These are phyloP conservation scores for Tylopilus balloui DNA, from an alignment of 768 basidiomycete genomes.

Conservation along the genomic window DNA sequence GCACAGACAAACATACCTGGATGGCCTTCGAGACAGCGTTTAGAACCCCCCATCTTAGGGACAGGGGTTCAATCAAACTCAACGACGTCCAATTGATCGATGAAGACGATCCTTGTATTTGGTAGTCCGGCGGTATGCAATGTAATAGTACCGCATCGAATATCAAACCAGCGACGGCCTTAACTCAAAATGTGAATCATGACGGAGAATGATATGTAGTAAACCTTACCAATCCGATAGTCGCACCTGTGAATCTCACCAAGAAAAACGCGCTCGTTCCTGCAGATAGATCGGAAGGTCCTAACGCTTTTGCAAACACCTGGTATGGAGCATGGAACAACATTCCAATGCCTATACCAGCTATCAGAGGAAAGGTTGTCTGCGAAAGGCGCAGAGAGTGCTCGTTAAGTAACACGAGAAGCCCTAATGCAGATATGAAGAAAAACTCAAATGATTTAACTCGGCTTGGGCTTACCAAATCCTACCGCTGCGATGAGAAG, in stretches of 20 bases:
- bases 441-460: background rate
- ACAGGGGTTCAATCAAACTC: conserved; percentile 42
- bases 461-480: conserved; percentile 50
- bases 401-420: conserved; percentile 61
- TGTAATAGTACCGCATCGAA: conserved; percentile 53
- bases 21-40: conserved; percentile 57
- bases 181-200: conserved; percentile 16
- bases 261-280: conserved; percentile 87
- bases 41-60: conserved; percentile 44
- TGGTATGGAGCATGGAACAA: conserved; percentile 85
- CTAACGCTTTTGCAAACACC: conserved; percentile 64
- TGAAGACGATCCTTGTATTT: conserved; percentile 37
- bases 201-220: background rate
- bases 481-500: conserved; percentile 63
- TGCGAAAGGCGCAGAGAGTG: conserved; percentile 43
- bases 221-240: conserved; percentile 65
- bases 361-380: conserved; percentile 58
- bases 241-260: conserved; percentile 83
- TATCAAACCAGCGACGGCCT: conserved; percentile 76
- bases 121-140: conserved; percentile 47
- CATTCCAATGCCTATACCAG: conserved; percentile 78
- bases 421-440: conserved; percentile 42
- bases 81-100: conserved; percentile 55
- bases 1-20: conserved; percentile 41
- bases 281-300: conserved; percentile 63